Evolutionary conservation across 345 rosid genomes (phyloP).

Genomic region (rapeseed (Brassica napus)): Da-Ae NC_063436.1:10292001-10292500

Average conservation of each 20-base stretch:
- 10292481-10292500: conserved; percentile 8
- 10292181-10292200: conserved; percentile 24
- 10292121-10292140: conserved; percentile 29
- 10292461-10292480: background rate
- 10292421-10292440: conserved; percentile 13
- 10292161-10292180: conserved; percentile 30
- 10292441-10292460: background rate
- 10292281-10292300: conserved; percentile 11
- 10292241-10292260: background rate
- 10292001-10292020: conserved; percentile 97
- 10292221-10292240: background rate
- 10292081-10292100: conserved; percentile 90
- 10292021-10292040: conserved; percentile 99
- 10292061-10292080: conserved; percentile 88
- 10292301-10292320: conserved; percentile 12
- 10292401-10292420: conserved; percentile 4
- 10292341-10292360: background rate
- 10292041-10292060: conserved; percentile 99
- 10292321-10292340: conserved; percentile 8
- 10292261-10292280: background rate
- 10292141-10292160: conserved; percentile 33
- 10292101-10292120: conserved; percentile 28
- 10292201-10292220: conserved; percentile 36
- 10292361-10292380: background rate
- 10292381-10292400: conserved; percentile 8